Conservation (phyloP, 352 stramenopile genomes). For the Pythium biforme region DNA sequence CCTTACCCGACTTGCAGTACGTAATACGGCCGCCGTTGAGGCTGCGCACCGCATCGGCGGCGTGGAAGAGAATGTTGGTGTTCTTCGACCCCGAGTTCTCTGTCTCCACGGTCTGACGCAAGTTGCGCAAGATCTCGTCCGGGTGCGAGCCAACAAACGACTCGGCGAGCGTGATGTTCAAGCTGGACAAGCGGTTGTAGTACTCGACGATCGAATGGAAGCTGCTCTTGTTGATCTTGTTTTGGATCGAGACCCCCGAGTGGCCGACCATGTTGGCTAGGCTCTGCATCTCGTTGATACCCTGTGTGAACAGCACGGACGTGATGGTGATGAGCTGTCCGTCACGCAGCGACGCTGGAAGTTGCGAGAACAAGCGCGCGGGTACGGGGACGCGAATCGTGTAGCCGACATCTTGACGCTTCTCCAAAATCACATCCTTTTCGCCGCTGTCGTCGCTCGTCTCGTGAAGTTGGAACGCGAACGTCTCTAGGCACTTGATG, state of each 20-base stretch:
- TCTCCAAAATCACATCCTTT: slow-evolving; percentile 58
- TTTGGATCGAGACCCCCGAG: slow-evolving; percentile 77
- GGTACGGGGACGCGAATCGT: slow-evolving; percentile 62
- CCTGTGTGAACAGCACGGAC: slow-evolving; percentile 84
- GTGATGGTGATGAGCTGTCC: slow-evolving; percentile 70
- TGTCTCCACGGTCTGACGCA: slow-evolving; percentile 59
- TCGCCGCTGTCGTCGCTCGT: slow-evolving; percentile 7
- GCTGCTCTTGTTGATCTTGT: slow-evolving; percentile 79
- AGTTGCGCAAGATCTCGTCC: slow-evolving; percentile 66
- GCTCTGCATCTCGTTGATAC: slow-evolving; percentile 94
- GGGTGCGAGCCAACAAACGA: slow-evolving; percentile 56
- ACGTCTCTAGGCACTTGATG: slow-evolving; percentile 86
- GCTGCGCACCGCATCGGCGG: slow-evolving; percentile 83
- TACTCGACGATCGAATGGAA: slow-evolving; percentile 73
- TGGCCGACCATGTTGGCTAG: slow-evolving; percentile 89
- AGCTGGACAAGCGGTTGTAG: slow-evolving; percentile 61
- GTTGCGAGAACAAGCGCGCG: slow-evolving; percentile 34
- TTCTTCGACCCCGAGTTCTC: slow-evolving; percentile 85
- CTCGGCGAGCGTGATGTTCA: slow-evolving; percentile 41
- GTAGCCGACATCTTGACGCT: slow-evolving; percentile 62
- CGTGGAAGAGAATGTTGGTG: slow-evolving; percentile 83
- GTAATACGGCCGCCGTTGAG: slow-evolving; percentile 92
- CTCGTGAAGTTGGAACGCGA: slow-evolving; percentile 73
- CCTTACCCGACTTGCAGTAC: slow-evolving; percentile 98
- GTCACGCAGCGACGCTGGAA: slow-evolving; percentile 51